A percentile compares a stretch with the other conserved stretches of the same genome.
These are phyloP conservation scores for Albatrellus sp. DNA, from an alignment of 1,284 basidiomycete genomes.

Conservation along the genomic window DNA sequence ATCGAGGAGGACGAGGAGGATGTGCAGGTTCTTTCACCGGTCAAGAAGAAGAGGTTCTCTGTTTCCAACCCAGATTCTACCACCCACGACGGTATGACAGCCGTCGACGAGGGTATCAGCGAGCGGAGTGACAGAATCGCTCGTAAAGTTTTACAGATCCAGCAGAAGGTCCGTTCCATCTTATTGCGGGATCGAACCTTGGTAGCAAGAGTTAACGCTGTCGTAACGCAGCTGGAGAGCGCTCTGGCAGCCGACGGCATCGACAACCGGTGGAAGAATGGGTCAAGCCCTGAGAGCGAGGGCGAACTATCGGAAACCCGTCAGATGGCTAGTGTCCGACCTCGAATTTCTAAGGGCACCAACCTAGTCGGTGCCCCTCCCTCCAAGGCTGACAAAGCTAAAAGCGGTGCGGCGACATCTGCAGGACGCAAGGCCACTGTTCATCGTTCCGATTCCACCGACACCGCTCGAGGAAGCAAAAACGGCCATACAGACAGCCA, in stretches of 20 bases:
- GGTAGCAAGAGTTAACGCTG: conserved; percentile 7
- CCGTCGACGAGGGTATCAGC: conserved; percentile 73
- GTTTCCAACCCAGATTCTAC: conserved; percentile 34
- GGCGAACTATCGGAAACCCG: conserved; percentile 28
- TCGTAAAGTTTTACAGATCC: conserved; percentile 71
- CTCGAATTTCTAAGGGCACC: conserved; percentile 12
- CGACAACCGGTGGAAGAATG: conserved; percentile 22
- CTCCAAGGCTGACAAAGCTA: conserved; percentile 19
- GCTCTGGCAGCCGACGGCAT: conserved; percentile 48
- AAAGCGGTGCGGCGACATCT: conserved; percentile 38
- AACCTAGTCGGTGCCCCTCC: conserved; percentile 11
- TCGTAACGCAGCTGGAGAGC: conserved; percentile 44
- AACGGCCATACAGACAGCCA: background rate
- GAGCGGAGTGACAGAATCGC: conserved; percentile 74
- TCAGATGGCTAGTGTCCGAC: conserved; percentile 7
- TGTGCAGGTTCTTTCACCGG: conserved; percentile 18
- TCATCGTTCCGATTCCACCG: conserved; percentile 1
- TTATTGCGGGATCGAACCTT: background rate
- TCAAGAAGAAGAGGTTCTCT: conserved; percentile 65
- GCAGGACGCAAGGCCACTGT: conserved; percentile 8
- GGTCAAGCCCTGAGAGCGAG: conserved; percentile 32
- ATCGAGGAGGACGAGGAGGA: conserved; percentile 28
- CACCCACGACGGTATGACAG: conserved; percentile 65
- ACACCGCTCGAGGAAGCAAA: conserved; percentile 1
- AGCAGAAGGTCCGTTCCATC: conserved; percentile 51